Evolutionary conservation across 495 filamentous ascomycete species (phyloP).

Genomic region (Peziza echinospora): DNA sequence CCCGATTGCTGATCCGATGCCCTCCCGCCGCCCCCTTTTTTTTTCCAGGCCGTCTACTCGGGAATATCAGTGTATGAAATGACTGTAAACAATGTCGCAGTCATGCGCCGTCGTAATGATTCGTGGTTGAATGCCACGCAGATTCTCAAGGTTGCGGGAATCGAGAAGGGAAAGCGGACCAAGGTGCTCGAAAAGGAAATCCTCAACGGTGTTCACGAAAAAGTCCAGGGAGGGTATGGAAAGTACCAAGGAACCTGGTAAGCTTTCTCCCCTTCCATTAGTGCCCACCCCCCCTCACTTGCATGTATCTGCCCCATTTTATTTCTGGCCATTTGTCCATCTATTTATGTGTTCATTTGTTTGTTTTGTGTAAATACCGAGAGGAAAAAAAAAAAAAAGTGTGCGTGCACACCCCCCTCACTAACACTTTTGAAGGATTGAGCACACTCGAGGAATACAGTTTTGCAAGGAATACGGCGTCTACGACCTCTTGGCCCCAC

Average conservation of each 20-base stretch:
- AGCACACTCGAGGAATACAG: constrained; percentile 69
- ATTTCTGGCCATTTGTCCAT: not conserved
- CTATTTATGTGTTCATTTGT: not conserved
- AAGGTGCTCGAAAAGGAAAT: constrained; percentile 98
- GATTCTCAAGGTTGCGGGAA: constrained; percentile 85
- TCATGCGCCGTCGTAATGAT: constrained; percentile 83
- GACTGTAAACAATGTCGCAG: constrained; percentile 74
- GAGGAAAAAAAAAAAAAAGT: too few relatives aligned
- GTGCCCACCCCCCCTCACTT: constrained; percentile 6
- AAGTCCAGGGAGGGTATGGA: constrained; percentile 94
- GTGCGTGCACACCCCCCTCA: too few relatives aligned
- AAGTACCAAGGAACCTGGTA: constrained; percentile 96
- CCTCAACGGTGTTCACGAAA: constrained; percentile 83
- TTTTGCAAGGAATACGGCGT: constrained; percentile 89
- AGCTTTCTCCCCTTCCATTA: not conserved
- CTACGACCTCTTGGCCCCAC: constrained; percentile 59
- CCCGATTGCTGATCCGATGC: constrained; percentile 8
- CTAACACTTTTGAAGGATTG: constrained; percentile 30
- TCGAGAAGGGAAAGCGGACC: constrained; percentile 89
- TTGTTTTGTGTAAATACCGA: too few relatives aligned
- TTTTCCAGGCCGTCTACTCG: constrained; percentile 67
- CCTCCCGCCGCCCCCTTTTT: not conserved
- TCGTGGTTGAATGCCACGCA: constrained; percentile 91
- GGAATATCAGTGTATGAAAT: constrained; percentile 92
- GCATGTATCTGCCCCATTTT: too few relatives aligned